Evolutionary conservation across 108 stramenopile species (phyloP).

Genomic region (Bacterosira constricta): DNA sequence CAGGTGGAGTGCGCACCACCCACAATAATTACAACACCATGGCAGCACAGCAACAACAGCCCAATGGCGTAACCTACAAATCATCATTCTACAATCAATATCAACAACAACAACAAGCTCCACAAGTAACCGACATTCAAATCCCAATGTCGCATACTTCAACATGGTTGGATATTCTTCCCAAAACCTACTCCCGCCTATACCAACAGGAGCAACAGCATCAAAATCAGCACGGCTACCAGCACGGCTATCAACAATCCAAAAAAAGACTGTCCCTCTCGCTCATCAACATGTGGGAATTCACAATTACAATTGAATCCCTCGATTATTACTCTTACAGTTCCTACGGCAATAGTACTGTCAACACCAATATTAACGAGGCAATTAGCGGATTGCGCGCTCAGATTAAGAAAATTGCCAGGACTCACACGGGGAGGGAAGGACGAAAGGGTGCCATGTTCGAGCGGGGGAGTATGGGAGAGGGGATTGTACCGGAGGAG

Average conservation of each 20-base stretch:
- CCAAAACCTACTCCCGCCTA: slow-evolving; percentile 2
- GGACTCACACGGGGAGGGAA: slow-evolving; percentile 59
- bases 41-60: neutral
- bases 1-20: neutral
- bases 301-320: slow-evolving; percentile 67
- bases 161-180: slow-evolving; percentile 44
- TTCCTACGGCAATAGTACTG: slow-evolving; percentile 19
- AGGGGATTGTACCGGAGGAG: slow-evolving; percentile 32
- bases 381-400: slow-evolving; percentile 51
- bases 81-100: neutral
- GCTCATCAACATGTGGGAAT: slow-evolving; percentile 75
- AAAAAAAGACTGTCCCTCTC: slow-evolving; percentile 47
- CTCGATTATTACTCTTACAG: neutral
- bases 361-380: neutral
- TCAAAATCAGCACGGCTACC: neutral
- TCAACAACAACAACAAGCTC: neutral
- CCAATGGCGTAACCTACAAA: neutral
- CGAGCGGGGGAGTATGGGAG: slow-evolving; percentile 15
- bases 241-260: neutral
- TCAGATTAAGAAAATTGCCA: slow-evolving; percentile 65
- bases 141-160: slow-evolving; percentile 21
- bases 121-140: slow-evolving; percentile 5
- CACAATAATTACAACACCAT: neutral
- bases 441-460: slow-evolving; percentile 51
- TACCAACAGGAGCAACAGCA: neutral